Evolutionary conservation across 805 yeast genomes (phyloP), one percentile per base, ranked within the genome.

Genomic region (Candida sakaeoensis): DNA sequence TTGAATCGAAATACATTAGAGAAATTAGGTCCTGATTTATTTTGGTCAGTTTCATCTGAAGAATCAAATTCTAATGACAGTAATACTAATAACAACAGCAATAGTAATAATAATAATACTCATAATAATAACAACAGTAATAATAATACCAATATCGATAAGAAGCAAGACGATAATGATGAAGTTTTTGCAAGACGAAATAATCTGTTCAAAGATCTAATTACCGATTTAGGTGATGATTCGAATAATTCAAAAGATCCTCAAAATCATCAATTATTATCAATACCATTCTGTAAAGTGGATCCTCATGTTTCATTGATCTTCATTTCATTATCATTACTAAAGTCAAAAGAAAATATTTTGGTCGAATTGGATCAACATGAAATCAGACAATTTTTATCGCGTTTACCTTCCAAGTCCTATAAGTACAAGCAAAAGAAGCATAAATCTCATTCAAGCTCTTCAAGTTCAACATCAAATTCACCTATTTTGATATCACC

Each of bases 361-460:
- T 70, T 90, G 40, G 72, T 86, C 47, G 97, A 90, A 56, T 80
- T 89, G 47, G 98, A 90, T 53, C 95, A 87, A 56, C 80, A 85
- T 47, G 98, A 90, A 61, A 86, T 88, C 33, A 71, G 89, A 27
- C 95, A 89, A 55, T 79, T 80, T 48, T 69, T 90, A 45, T 77
- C 78, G 45, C 74, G 81, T 27, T 54, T 75, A 34, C 77, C 80
- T 1, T 69, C 80, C 10, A 68, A 68, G 44, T 61, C 68, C 12
- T 60, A 65, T 57, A 57, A 53, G 24, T 43, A 42, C 19, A 39
- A 45, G 25, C 38, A 37, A n/a, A 26, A 36, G 29, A 39, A 15
- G 1, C n/a, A 24, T 26, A 34, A 16, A 6, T 25, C 35, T 12
- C n/a, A 16, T 12, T 39, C 46, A 10, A 23, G 34, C 19, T 40